Conservation (phyloP, 352 stramenopile species). For the Pythium inflatum region DNA sequence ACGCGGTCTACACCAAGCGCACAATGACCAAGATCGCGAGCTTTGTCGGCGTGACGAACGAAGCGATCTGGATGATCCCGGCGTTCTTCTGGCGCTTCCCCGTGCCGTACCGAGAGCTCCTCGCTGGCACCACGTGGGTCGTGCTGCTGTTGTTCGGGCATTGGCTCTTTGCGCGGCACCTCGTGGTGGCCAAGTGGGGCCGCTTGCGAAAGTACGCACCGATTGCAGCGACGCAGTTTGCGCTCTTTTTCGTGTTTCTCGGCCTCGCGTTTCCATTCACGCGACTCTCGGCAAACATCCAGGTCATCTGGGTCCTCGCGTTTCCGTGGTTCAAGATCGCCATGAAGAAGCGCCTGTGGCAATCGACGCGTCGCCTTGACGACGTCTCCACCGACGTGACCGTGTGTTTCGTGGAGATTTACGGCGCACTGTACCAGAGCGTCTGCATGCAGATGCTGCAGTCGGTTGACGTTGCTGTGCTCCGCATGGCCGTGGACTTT, state of each 20-base stretch:
- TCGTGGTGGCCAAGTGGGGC: neutral
- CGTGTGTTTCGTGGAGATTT: conserved; percentile 31
- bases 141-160: neutral
- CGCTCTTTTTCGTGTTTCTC: conserved; percentile 26
- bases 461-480: neutral
- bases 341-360: conserved; percentile 28
- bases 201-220: conserved; percentile 17
- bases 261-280: conserved; percentile 20
- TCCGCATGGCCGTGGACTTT: conserved; percentile 28
- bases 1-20: neutral
- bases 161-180: conserved; percentile 3
- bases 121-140: neutral
- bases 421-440: conserved; percentile 30
- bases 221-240: conserved; percentile 10
- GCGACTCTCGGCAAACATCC: neutral
- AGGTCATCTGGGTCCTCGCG: conserved; percentile 15
- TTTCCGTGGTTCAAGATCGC: conserved; percentile 25
- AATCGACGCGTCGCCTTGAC: conserved; percentile 12
- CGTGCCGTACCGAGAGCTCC: conserved; percentile 18
- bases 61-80: conserved; percentile 10
- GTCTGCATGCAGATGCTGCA: conserved; percentile 26
- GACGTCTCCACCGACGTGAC: conserved; percentile 31
- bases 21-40: conserved; percentile 5
- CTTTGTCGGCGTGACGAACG: neutral
- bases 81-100: conserved; percentile 25